Conservation (phyloP, 2,329 filamentous ascomycete genomes). For the Pseudofabraea citricarpa region DNA sequence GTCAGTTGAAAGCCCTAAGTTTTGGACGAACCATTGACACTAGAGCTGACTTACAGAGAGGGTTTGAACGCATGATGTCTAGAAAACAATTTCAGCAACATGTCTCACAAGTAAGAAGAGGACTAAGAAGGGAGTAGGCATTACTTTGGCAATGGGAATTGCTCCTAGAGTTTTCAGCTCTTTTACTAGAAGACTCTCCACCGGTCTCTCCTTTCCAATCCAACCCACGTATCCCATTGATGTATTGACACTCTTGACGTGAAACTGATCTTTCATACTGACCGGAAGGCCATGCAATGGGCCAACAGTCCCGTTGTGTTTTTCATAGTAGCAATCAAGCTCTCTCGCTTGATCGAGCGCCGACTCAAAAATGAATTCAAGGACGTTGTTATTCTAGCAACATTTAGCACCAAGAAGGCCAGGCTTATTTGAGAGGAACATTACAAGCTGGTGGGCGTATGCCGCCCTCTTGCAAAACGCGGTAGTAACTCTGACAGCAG, state of each 20-base stretch:
- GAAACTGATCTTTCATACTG: slow-evolving; percentile 27
- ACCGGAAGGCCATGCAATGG: slow-evolving; percentile 31
- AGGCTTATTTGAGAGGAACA: slow-evolving; percentile 28
- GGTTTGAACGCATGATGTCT: no score
- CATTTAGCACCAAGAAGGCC: no score
- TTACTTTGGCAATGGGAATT: background rate
- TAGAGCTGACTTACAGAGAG: no score
- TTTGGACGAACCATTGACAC: no score
- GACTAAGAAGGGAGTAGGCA: background rate
- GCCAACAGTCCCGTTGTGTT: slow-evolving; percentile 25
- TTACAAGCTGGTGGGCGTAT: slow-evolving; percentile 15
- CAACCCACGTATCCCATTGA: slow-evolving; percentile 40
- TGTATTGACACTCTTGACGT: slow-evolving; percentile 17
- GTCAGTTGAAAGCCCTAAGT: no score
- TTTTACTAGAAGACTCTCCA: background rate
- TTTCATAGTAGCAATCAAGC: background rate
- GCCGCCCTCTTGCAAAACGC: slow-evolving; percentile 42
- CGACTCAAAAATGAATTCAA: slow-evolving; percentile 18
- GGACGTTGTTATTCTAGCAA: slow-evolving; percentile 49
- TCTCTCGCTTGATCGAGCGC: no score
- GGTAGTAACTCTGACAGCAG: slow-evolving; percentile 43
- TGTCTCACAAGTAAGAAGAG: no score
- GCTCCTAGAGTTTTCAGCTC: background rate
- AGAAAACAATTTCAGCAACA: no score
- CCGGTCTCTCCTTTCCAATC: background rate